A percentile compares a stretch with the other conserved stretches of the same genome.
These are phyloP conservation scores for Punctularia strigosozonata DNA, from an alignment of 768 basidiomycete species.

Conservation along the genomic window DNA sequence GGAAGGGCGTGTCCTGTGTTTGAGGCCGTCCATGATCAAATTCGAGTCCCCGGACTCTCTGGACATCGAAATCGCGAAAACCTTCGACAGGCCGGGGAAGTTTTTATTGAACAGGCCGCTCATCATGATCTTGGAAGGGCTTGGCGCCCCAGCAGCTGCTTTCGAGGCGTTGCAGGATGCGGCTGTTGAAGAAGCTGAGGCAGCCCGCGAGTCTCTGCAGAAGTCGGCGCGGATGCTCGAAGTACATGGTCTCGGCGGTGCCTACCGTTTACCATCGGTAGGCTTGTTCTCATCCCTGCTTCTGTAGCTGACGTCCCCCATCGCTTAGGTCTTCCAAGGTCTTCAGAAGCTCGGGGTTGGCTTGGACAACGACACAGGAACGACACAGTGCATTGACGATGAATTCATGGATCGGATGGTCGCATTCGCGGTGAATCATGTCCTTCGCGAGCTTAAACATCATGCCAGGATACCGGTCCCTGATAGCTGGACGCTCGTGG, in stretches of 20 bases:
- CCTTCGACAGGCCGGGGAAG: slow-evolving; percentile 46
- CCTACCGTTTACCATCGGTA: slow-evolving; percentile 43
- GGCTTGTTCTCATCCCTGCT: too few species aligned
- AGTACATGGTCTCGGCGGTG: slow-evolving; percentile 41
- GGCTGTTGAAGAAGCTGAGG: slow-evolving; percentile 36
- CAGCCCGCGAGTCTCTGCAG: slow-evolving; percentile 28
- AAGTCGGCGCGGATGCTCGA: slow-evolving; percentile 40
- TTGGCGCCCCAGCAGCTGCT: slow-evolving; percentile 42
- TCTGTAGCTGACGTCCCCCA: too few species aligned
- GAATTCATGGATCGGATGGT: slow-evolving; percentile 41
- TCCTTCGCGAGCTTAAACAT: slow-evolving; percentile 55
- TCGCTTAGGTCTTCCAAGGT: too few species aligned
- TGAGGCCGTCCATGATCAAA: slow-evolving; percentile 59
- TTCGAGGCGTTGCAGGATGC: slow-evolving; percentile 42
- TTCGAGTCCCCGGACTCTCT: slow-evolving; percentile 37
- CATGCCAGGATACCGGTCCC: slow-evolving; percentile 56
- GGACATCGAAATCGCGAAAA: slow-evolving; percentile 50
- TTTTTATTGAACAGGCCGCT: slow-evolving; percentile 53
- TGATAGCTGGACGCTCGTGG: slow-evolving; percentile 51
- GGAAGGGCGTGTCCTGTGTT: slow-evolving; percentile 32
- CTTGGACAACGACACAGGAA: too few species aligned
- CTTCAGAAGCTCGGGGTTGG: slow-evolving; percentile 36
- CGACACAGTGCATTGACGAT: slow-evolving; percentile 23
- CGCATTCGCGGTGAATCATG: slow-evolving; percentile 44
- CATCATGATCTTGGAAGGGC: slow-evolving; percentile 50